These are phyloP conservation scores for Phyllostachys edulis DNA, from an alignment of 176 grass and related monocot species.

Conservation along the genomic window DNA sequence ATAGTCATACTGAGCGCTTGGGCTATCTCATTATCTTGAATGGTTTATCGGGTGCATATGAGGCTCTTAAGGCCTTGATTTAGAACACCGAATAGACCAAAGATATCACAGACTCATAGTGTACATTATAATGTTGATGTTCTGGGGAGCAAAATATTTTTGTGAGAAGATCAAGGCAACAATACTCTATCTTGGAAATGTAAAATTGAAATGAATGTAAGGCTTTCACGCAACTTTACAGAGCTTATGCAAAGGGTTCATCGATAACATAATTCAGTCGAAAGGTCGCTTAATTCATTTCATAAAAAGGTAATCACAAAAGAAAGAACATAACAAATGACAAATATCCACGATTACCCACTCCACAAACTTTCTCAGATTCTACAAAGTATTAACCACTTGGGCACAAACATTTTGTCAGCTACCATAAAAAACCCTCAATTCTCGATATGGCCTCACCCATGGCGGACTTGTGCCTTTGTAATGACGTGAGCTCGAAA, in stretches of 20 bases:
- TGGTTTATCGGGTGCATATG: background rate
- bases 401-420: background rate
- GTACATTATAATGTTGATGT: background rate
- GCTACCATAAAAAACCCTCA: background rate
- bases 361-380: background rate
- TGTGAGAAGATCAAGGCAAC: background rate
- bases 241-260: background rate
- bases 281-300: background rate
- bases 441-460: background rate
- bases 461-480: background rate
- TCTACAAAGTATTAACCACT: background rate
- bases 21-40: slow-evolving; percentile 1
- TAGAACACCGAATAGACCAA: background rate
- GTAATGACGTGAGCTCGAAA: background rate
- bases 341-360: background rate
- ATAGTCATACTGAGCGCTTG: background rate
- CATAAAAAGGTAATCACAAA: too few relatives aligned
- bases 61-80: background rate
- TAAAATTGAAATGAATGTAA: background rate
- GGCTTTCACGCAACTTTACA: background rate
- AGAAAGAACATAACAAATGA: too few relatives aligned
- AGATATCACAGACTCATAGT: background rate
- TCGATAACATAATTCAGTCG: background rate
- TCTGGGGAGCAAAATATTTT: background rate
- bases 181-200: background rate